Conservation (phyloP, 1,284 basidiomycete genomes). For the Ganoderma resinaceum region DNA sequence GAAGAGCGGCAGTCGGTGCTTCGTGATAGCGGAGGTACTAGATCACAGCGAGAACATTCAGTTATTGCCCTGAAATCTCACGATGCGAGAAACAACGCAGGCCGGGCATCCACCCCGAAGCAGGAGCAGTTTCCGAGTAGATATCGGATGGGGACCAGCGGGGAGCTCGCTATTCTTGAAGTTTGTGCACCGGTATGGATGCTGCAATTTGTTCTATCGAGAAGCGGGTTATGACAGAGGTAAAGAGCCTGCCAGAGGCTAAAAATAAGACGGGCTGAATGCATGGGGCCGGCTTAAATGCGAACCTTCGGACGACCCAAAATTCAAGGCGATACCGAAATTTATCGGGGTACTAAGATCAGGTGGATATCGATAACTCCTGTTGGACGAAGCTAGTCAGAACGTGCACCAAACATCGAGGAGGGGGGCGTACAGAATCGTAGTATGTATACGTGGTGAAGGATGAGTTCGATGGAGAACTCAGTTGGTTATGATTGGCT, state of each 20-base stretch:
- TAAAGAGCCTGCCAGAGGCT: too few relatives aligned
- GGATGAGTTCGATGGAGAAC: too few relatives aligned
- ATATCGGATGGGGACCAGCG: too few relatives aligned
- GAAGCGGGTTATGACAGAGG: neutral
- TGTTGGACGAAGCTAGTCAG: neutral
- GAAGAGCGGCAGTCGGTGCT: neutral
- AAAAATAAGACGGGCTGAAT: neutral
- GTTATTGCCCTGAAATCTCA: neutral
- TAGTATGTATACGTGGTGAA: too few relatives aligned
- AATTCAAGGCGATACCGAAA: neutral
- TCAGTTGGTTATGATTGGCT: too few relatives aligned
- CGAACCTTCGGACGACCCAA: neutral
- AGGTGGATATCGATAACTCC: neutral
- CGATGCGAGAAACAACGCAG: neutral
- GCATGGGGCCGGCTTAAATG: neutral
- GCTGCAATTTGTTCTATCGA: neutral
- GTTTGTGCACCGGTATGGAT: too few relatives aligned
- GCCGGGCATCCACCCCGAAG: neutral
- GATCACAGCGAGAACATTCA: neutral
- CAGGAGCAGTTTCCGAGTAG: neutral
- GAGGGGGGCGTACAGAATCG: too few relatives aligned
- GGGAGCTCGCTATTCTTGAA: too few relatives aligned
- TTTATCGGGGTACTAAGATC: neutral
- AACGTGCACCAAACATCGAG: neutral
- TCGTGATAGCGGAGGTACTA: neutral